phyloP scores from a whole-genome alignment of 495 filamentous ascomycete genomes.

The Neurospora sublineolata region DNA sequence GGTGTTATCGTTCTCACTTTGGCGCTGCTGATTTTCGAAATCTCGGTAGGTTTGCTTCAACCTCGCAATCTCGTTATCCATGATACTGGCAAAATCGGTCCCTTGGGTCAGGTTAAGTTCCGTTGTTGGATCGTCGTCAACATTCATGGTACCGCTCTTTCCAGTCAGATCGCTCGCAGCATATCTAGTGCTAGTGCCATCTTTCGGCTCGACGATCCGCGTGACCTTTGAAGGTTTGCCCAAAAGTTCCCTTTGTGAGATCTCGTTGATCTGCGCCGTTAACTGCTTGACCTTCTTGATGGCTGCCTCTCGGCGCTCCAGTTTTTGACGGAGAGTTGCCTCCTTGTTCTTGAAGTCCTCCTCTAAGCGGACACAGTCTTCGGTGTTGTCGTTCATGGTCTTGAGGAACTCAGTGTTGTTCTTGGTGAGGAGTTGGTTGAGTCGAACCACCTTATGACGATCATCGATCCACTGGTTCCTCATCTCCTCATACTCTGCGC shows the following conservation, averaged over 20 bases:
- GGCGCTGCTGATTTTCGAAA: slow-evolving; percentile 15
- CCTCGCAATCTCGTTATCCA: slow-evolving; percentile 27
- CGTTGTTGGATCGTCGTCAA: slow-evolving; percentile 31
- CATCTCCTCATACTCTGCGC: slow-evolving; percentile 16
- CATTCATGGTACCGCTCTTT: slow-evolving; percentile 13
- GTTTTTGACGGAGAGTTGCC: slow-evolving; percentile 19
- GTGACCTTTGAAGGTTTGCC: slow-evolving; percentile 26
- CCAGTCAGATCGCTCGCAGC: slow-evolving; percentile 18
- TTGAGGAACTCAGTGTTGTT: slow-evolving; percentile 16
- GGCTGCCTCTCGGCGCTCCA: slow-evolving; percentile 23
- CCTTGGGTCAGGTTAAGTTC: slow-evolving; percentile 32
- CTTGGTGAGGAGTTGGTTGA: slow-evolving; percentile 19
- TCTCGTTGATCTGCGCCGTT: slow-evolving; percentile 20
- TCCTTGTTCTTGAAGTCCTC: slow-evolving; percentile 25
- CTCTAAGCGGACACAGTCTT: slow-evolving; percentile 22
- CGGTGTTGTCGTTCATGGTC: slow-evolving; percentile 15
- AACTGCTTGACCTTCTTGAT: slow-evolving; percentile 25
- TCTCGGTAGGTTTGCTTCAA: slow-evolving; percentile 26
- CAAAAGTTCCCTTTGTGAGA: slow-evolving; percentile 21
- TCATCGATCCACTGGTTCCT: slow-evolving; percentile 17
- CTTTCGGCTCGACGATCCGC: slow-evolving; percentile 25
- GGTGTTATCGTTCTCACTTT: slow-evolving; percentile 13
- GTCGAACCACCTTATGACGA: slow-evolving; percentile 17
- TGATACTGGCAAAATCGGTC: slow-evolving; percentile 30
- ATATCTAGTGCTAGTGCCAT: slow-evolving; percentile 7